phyloP scores from a whole-genome alignment of 805 yeast species.

The Gaillardinia entomophila region DNA sequence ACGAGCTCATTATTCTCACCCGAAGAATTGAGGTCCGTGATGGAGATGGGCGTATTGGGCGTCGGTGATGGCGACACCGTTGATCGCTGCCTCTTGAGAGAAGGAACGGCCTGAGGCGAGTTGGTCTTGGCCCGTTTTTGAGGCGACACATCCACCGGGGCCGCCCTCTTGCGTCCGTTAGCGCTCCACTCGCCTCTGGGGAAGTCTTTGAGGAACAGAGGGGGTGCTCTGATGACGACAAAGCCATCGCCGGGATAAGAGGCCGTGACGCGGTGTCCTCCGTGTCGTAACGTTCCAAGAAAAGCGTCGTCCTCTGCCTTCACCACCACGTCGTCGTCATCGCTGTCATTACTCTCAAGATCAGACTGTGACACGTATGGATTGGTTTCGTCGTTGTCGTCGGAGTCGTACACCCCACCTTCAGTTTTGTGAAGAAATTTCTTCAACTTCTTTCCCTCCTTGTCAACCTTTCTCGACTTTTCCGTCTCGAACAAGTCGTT shows the following conservation, averaged over 20 bases:
- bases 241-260: constrained; percentile 29
- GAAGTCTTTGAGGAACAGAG: constrained; percentile 54
- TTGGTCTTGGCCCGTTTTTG: constrained; percentile 38
- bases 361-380: constrained; percentile 61
- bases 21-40: constrained; percentile 26
- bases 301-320: constrained; percentile 29
- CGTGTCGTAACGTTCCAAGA: constrained; percentile 2
- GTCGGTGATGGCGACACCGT: background rate
- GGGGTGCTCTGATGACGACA: constrained; percentile 61
- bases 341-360: constrained; percentile 56
- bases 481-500: constrained; percentile 68
- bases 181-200: constrained; percentile 89
- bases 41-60: constrained; percentile 4
- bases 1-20: constrained; percentile 43
- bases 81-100: background rate
- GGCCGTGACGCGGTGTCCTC: background rate
- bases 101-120: constrained; percentile 8
- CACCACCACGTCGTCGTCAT: constrained; percentile 26
- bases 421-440: constrained; percentile 82
- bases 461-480: constrained; percentile 66
- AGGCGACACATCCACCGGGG: constrained; percentile 18
- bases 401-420: constrained; percentile 83
- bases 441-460: constrained; percentile 82
- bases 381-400: constrained; percentile 65
- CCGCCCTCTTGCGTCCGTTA: constrained; percentile 34